phyloP scores from a whole-genome alignment of 129 eudicot species.

The Saussurea involucrata region DNA sequence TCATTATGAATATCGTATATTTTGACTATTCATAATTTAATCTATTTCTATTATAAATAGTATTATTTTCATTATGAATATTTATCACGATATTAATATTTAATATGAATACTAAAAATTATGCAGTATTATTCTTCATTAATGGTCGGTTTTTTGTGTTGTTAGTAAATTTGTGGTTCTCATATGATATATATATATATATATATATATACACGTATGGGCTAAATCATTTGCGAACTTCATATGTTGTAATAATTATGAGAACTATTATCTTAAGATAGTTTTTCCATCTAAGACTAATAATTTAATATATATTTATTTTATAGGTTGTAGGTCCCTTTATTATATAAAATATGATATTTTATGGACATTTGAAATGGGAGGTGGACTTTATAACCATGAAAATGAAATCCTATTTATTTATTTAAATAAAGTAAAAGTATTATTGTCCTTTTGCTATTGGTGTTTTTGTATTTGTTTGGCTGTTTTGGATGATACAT shows the following conservation, averaged over 20 bases:
- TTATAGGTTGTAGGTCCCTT: too few relatives aligned
- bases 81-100: neutral
- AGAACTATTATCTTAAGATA: too few relatives aligned
- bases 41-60: neutral
- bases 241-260: too few relatives aligned
- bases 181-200: neutral
- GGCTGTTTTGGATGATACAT: slow-evolving; percentile 11
- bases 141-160: neutral
- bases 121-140: neutral
- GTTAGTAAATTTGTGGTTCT: neutral
- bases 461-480: slow-evolving; percentile 24
- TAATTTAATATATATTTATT: too few relatives aligned
- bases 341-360: neutral
- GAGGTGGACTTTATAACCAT: neutral
- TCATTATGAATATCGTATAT: neutral
- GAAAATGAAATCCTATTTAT: neutral
- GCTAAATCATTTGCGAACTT: too few relatives aligned
- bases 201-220: too few relatives aligned
- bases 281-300: too few relatives aligned
- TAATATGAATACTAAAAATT: neutral
- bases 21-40: neutral
- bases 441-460: slow-evolving; percentile 11
- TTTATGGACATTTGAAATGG: slow-evolving; percentile 1
- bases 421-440: neutral
- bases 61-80: neutral